Conservation (phyloP, 2,329 filamentous ascomycete genomes). For the Simplicillium aogashimaense region DNA sequence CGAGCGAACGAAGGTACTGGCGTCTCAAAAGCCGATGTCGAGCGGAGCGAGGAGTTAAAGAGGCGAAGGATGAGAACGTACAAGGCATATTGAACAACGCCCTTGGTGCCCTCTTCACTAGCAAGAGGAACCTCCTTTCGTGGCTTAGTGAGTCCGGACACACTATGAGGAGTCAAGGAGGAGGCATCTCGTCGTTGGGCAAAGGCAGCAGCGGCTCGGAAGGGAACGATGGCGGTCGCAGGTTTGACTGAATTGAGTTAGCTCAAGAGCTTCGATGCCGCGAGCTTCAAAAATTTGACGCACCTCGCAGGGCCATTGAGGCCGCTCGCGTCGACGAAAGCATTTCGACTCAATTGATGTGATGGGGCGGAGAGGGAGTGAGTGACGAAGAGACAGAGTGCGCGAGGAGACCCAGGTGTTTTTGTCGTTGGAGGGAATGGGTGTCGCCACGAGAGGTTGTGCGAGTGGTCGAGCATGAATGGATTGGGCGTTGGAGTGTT, state of each 20-base stretch:
- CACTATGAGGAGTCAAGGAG: slow-evolving; percentile 41
- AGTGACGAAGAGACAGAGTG: no score
- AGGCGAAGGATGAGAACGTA: slow-evolving; percentile 36
- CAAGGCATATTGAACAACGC: slow-evolving; percentile 77
- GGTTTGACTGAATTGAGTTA: slow-evolving; percentile 48
- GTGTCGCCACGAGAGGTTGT: no score
- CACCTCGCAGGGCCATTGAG: slow-evolving; percentile 43
- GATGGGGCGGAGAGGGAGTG: no score
- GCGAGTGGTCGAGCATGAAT: no score
- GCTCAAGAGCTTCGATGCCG: no score
- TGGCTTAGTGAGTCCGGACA: slow-evolving; percentile 41
- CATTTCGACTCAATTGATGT: slow-evolving; percentile 24
- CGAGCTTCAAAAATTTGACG: slow-evolving; percentile 15
- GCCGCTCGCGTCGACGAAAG: slow-evolving; percentile 38
- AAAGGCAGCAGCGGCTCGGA: slow-evolving; percentile 52
- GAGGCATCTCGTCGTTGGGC: slow-evolving; percentile 57
- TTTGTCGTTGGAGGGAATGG: no score
- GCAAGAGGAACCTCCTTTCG: slow-evolving; percentile 66
- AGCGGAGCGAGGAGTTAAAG: neutral
- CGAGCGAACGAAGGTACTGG: no score
- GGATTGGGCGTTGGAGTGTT: no score
- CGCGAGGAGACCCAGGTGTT: no score
- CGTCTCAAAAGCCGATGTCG: no score
- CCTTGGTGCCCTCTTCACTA: slow-evolving; percentile 72
- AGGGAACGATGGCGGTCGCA: slow-evolving; percentile 49